Base-by-base conservation (phyloP, 371 early-diverging fungal genomes). In the Syncephalastrum contaminatum region DNA sequence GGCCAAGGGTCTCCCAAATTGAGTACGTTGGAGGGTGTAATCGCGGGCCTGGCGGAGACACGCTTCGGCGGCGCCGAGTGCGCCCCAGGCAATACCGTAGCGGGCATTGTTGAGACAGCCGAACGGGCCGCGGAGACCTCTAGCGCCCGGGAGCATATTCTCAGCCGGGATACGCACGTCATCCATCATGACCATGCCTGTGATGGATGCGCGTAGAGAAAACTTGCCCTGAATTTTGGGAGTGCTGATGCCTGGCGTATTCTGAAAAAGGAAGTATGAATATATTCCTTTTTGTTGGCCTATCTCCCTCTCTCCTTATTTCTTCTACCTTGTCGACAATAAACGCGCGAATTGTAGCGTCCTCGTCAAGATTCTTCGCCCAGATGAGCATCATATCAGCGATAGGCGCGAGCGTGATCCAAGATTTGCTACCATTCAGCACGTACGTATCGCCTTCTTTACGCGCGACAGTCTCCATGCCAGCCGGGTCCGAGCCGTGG, bases 181-280 rank as follows among this genome's bases (percentile, higher is more conserved):
- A 60, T 97, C 98, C 96, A 97, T 95, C 88, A 93, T 88, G 65
- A 98, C 96, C 97, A 96, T 96, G 43, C 98, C 98, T 2, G 98
- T 98, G 59, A 85, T 81, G 2, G 96, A 95, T 8, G 98, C 97
- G 42, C 98, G 82, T n/a, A 97, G 84, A 3, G 96, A 92, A 72
- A 97, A 88, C 68, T 98, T 98, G 59, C 97, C 98, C 58, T 97
- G 80, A 60, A 98, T 97, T 14, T 75, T 81, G 19, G 98, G 98
- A 0, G 97, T 84, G 6, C 81, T 75, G 43, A 98, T 73, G 7
- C 98, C 98, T 63, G 82, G 69, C 88, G 89, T 91, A 25, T 88
- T 88, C 77, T 82, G 53, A 1, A 12, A 60, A 51, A 30, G 15
- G 27, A 20, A 27, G 24, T 42, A 18, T 24, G 10, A 46, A 15